Evolutionary conservation across 1,284 basidiomycete species (phyloP).

Genomic region (Rhodotorula sp.): DNA sequence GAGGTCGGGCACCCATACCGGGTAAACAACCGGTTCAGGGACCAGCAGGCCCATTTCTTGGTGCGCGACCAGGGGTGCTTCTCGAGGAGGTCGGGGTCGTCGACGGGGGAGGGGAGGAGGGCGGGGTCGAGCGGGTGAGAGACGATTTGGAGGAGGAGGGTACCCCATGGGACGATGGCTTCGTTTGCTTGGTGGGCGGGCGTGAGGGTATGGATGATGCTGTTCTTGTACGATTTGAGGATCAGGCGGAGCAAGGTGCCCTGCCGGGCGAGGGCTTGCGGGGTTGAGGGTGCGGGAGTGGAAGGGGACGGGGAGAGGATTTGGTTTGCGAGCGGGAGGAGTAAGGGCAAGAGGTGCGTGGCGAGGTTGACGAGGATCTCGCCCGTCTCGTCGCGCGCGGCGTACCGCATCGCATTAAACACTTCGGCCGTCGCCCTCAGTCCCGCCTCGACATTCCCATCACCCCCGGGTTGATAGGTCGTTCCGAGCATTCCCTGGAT

Average conservation of each 20-base stretch:
- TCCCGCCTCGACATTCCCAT: conserved; percentile 71
- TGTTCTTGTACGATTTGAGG: conserved; percentile 76
- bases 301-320: conserved; percentile 59
- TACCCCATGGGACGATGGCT: conserved; percentile 75
- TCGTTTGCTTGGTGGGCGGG: conserved; percentile 68
- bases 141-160: conserved; percentile 71
- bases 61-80: conserved; percentile 78
- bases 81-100: conserved; percentile 70
- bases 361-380: conserved; percentile 60
- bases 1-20: conserved; percentile 77
- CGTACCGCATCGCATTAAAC: conserved; percentile 64
- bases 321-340: conserved; percentile 65
- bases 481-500: conserved; percentile 60
- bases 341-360: conserved; percentile 64
- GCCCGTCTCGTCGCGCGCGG: conserved; percentile 30
- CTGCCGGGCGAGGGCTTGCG: conserved; percentile 55
- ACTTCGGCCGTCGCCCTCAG: conserved; percentile 70
- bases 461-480: conserved; percentile 48
- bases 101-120: conserved; percentile 56
- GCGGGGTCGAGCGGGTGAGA: conserved; percentile 65
- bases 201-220: conserved; percentile 68
- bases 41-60: conserved; percentile 83
- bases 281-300: conserved; percentile 21
- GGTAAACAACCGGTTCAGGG: conserved; percentile 52
- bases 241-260: conserved; percentile 68